phyloP scores from a whole-genome alignment of 139 green algal genomes.

The Picochlorum sp. region DNA sequence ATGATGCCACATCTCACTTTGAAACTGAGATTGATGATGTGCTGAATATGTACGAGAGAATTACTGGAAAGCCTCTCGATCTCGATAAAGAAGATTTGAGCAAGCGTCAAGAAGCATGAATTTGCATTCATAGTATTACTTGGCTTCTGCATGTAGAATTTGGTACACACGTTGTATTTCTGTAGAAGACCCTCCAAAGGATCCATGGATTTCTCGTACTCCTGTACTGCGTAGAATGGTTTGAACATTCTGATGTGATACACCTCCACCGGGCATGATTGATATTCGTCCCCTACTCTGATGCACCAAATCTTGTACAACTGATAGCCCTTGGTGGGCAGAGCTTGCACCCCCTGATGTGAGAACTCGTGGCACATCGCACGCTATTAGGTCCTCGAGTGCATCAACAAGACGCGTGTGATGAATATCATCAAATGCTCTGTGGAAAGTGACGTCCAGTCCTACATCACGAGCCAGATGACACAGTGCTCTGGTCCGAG shows the following conservation, averaged over 20 bases:
- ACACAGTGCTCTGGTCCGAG: constrained; percentile 10
- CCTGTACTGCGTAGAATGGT: constrained; percentile 13
- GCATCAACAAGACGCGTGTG: constrained; percentile 11
- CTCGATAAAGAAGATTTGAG: constrained; percentile 14
- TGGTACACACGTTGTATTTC: constrained; percentile 3
- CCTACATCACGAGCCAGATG: constrained; percentile 9
- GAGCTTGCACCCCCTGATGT: constrained; percentile 10
- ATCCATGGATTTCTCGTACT: constrained; percentile 25
- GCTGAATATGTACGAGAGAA: constrained; percentile 88
- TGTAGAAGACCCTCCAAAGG: constrained; percentile 14
- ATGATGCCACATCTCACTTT: constrained; percentile 97
- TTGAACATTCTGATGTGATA: constrained; percentile 13
- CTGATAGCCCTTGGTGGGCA: constrained; percentile 5
- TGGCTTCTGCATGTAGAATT: not conserved
- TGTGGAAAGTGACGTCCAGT: constrained; percentile 31
- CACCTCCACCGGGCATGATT: constrained; percentile 27
- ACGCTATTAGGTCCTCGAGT: constrained; percentile 16
- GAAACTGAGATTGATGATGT: constrained; percentile 96
- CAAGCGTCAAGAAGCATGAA: constrained; percentile 13
- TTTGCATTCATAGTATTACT: not conserved
- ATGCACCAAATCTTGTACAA: constrained; percentile 12
- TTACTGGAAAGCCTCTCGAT: constrained; percentile 71
- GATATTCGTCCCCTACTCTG: constrained; percentile 7
- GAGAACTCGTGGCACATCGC: constrained; percentile 9
- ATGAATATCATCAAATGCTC: constrained; percentile 23